phyloP scores from a whole-genome alignment of 805 yeast genomes.

The Starmerella vitae region DNA sequence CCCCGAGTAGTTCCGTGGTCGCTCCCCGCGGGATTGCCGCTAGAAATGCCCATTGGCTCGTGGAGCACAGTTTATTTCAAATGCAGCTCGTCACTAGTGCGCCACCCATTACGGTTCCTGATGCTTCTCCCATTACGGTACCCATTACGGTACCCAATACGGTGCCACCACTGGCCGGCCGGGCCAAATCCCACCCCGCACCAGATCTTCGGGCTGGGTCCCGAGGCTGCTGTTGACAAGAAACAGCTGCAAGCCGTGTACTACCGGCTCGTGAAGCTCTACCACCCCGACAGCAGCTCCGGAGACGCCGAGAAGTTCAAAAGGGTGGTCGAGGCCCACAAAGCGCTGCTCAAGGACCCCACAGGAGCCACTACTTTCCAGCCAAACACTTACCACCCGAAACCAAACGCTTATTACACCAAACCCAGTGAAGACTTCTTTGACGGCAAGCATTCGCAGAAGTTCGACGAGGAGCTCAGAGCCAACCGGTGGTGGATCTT shows the following conservation, averaged over 20 bases:
- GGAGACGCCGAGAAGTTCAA: conserved; percentile 39
- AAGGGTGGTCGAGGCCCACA: conserved; percentile 44
- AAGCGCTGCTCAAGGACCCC: conserved; percentile 27
- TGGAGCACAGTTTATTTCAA: too few relatives aligned
- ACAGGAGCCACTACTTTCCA: not conserved
- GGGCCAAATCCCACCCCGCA: conserved; percentile 50
- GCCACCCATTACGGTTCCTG: too few relatives aligned
- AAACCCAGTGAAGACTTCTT: conserved; percentile 7
- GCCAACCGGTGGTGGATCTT: conserved; percentile 32
- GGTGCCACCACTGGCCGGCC: conserved; percentile 51
- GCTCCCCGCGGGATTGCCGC: too few relatives aligned
- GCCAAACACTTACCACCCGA: not conserved
- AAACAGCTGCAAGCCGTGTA: conserved; percentile 37
- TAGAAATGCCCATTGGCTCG: too few relatives aligned
- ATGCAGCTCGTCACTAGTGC: too few relatives aligned
- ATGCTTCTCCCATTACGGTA: too few relatives aligned
- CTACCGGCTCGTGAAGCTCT: conserved; percentile 51
- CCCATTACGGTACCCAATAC: too few relatives aligned
- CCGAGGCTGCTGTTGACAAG: conserved; percentile 27
- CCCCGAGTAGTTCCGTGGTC: too few relatives aligned
- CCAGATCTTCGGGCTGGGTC: conserved; percentile 43
- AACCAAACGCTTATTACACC: conserved; percentile 6
- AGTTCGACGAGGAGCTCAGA: conserved; percentile 31
- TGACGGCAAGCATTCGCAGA: conserved; percentile 26
- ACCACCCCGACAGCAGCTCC: conserved; percentile 57